Evolutionary conservation across 1,284 basidiomycete genomes (phyloP).

Genomic region (Malassezia vespertilionis): DNA sequence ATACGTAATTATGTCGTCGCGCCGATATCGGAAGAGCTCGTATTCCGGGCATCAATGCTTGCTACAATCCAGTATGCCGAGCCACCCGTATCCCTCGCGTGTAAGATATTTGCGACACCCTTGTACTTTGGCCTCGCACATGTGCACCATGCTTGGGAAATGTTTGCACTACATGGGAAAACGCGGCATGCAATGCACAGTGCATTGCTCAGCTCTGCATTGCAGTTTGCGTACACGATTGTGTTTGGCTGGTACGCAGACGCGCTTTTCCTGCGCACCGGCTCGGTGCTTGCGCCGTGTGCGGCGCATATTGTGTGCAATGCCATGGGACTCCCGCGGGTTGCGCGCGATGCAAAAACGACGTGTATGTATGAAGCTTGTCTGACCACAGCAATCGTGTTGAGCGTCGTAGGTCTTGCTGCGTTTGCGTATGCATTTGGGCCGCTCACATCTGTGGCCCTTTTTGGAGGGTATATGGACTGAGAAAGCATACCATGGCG

Average conservation of each 20-base stretch:
- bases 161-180: constrained; percentile 54
- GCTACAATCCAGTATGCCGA: constrained; percentile 61
- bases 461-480: neutral
- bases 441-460: neutral
- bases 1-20: constrained; percentile 69
- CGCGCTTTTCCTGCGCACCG: constrained; percentile 65
- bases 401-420: neutral
- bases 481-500: no score
- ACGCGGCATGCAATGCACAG: constrained; percentile 54
- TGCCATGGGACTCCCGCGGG: constrained; percentile 66
- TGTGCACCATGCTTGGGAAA: constrained; percentile 78
- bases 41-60: constrained; percentile 76
- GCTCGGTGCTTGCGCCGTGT: constrained; percentile 49
- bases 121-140: constrained; percentile 85
- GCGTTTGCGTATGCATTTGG: neutral
- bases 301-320: constrained; percentile 79
- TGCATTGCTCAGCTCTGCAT: constrained; percentile 55
- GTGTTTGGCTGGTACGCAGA: constrained; percentile 81
- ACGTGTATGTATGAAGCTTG: neutral
- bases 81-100: constrained; percentile 49
- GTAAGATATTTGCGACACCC: constrained; percentile 69
- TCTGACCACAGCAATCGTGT: neutral
- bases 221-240: constrained; percentile 79
- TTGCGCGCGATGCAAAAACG: neutral
- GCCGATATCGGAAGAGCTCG: constrained; percentile 82